These are phyloP conservation scores for Hydnomerulius pinastri DNA, from an alignment of 768 basidiomycete genomes.

Conservation along the genomic window DNA sequence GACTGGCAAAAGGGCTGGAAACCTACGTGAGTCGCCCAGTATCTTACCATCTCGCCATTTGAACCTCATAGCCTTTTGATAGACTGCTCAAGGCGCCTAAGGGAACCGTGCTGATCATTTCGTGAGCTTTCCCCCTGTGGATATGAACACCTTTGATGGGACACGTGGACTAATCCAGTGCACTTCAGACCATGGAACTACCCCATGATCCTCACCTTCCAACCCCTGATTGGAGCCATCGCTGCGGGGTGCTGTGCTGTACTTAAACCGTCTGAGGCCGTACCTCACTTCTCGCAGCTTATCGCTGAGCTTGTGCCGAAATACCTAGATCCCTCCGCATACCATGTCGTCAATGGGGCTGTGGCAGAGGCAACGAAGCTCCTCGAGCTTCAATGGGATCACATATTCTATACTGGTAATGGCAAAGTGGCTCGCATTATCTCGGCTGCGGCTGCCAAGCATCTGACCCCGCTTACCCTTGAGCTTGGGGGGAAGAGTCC, in stretches of 20 bases:
- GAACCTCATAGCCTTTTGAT: neutral
- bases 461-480: slow-evolving; percentile 36
- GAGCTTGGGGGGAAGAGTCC: slow-evolving; percentile 45
- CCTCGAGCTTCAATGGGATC: slow-evolving; percentile 32
- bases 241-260: slow-evolving; percentile 71
- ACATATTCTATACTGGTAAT: slow-evolving; percentile 42
- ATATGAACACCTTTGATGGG: neutral
- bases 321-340: slow-evolving; percentile 54
- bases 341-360: slow-evolving; percentile 52
- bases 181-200: slow-evolving; percentile 64
- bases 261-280: slow-evolving; percentile 65
- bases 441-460: slow-evolving; percentile 26
- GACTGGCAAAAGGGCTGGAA: slow-evolving; percentile 51
- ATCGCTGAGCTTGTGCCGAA: slow-evolving; percentile 56
- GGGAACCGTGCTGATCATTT: slow-evolving; percentile 61
- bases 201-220: slow-evolving; percentile 54
- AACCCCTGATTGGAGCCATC: slow-evolving; percentile 70
- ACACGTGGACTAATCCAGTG: neutral
- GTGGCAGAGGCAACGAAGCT: slow-evolving; percentile 40
- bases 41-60: neutral
- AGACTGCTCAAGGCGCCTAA: slow-evolving; percentile 56
- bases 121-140: slow-evolving; percentile 40
- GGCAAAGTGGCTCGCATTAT: slow-evolving; percentile 26
- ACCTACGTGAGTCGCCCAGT: slow-evolving; percentile 45
- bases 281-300: slow-evolving; percentile 49